These are phyloP conservation scores for Lodderomyces pseudojiufengensis DNA, from an alignment of 1,139 yeast species.

Conservation along the genomic window DNA sequence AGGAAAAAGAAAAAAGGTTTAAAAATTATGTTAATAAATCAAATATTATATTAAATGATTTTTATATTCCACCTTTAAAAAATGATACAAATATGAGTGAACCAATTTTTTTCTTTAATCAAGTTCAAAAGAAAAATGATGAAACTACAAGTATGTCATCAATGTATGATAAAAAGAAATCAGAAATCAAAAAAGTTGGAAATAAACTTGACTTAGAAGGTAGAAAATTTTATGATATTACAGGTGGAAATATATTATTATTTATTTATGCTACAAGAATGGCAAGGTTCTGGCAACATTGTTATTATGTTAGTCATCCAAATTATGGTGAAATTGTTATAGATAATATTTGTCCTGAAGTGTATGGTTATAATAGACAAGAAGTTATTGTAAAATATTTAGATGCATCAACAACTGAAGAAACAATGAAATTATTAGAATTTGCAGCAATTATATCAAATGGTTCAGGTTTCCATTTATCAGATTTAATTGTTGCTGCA, in stretches of 20 bases:
- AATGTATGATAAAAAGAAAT: slow-evolving; percentile 5
- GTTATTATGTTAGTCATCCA: slow-evolving; percentile 5
- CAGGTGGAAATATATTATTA: slow-evolving; percentile 10
- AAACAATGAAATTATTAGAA: slow-evolving; percentile 26
- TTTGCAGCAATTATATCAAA: slow-evolving; percentile 44
- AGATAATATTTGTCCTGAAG: slow-evolving; percentile 1
- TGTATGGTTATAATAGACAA: slow-evolving; percentile 4
- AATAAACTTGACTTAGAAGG: neutral
- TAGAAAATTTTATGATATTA: slow-evolving; percentile 8
- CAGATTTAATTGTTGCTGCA: slow-evolving; percentile 41
- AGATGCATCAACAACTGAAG: slow-evolving; percentile 15
- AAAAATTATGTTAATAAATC: slow-evolving; percentile 7
- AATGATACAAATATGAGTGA: too few relatives aligned
- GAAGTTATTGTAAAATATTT: slow-evolving; percentile 15
- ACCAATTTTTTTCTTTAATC: too few relatives aligned
- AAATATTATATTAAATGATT: slow-evolving; percentile 7
- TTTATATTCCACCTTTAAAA: slow-evolving; percentile 5
- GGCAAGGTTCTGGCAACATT: slow-evolving; percentile 10
- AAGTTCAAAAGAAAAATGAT: neutral
- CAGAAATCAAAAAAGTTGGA: too few relatives aligned
- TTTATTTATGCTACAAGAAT: slow-evolving; percentile 8
- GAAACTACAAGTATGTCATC: slow-evolving; percentile 8
- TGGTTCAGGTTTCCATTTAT: slow-evolving; percentile 41
- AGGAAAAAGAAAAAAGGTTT: slow-evolving; percentile 5
- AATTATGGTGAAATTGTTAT: slow-evolving; percentile 5